Evolutionary conservation across 139 green algal genomes (phyloP), one percentile per base, ranked within the genome.

Genomic region (Chlamydomonas applanata): DNA sequence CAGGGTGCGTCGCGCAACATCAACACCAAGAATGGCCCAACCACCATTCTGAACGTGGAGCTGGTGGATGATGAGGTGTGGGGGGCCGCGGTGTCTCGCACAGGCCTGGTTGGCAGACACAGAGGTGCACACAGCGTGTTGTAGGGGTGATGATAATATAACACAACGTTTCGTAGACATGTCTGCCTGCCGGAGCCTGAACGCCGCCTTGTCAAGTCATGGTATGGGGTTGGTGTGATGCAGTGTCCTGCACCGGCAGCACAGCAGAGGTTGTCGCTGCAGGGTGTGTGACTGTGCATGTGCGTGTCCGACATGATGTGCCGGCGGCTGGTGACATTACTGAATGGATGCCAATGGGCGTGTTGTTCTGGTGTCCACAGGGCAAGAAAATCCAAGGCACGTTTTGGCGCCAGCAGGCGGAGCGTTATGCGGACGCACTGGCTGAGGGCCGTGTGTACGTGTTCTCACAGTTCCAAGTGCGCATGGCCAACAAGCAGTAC

Each of bases 401-500:
- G 0, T 91, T 97, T 65, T 97, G 92, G 92, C 75, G 86, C 3
- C 85, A 4, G 9, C 32, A 64, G 1, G 80, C 80, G 13, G 80
- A 86, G 60, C 75, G 62, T 22, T 88, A 80, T 34, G 9, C 65
- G 0, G 83, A 83, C 7, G 69, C 61, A 22, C 73, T 93, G 68
- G 35, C 79, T 67, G 89, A 91, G 69, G 87, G 82, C 45, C 82
- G 79, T 57, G 87, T 91, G 30, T 86, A 82, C 70, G 67, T 81
- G 20, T 72, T 75, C 25, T 65, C 49, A 44, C 72, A 73, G 54
- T 83, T 83, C 73, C 72, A 83, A 72, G 76, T 82, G 53, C n/a
- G 73, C 32, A 5, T 56, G 59, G 89, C 90, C 30, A 92, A 96
- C 84, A 94, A 93, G 85, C 79, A 84, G 25, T 97, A 90, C 81